Base-by-base conservation (phyloP, 2,329 filamentous ascomycete species). In the Talaromyces piceae region DNA sequence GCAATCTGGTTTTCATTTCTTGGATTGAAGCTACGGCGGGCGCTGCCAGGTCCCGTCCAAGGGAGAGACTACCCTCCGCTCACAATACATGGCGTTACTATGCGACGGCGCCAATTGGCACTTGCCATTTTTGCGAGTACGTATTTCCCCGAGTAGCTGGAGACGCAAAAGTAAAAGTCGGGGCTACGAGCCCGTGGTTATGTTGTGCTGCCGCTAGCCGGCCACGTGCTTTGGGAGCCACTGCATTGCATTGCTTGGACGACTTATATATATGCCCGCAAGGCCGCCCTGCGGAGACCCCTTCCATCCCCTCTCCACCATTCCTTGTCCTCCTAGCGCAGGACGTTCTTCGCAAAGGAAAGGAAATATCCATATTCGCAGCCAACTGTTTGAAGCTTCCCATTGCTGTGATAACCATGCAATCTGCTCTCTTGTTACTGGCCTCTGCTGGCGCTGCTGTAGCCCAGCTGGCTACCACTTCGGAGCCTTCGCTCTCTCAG, bases 351-450 rank as follows among this genome's bases (percentile, higher is more conserved):
- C 33, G 33, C 16, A 37, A 37, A 37, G 16, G 20, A 20, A 11
- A 37, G 33, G 20, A 6, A 37, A 37, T 9, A 20, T 18, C 33
- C 20, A 37, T 9, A 20, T 18, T 18, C 20, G 33, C 33, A 37
- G 33, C 20, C 33, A 18, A 37, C 33, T 20, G n/a, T n/a, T n/a
- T n/a, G 33, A 37, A 20, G 20, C 12, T 37, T 9, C 33, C 33
- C 16, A 54, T 51, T 55, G 45, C 56, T 47, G 56, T 54, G 55
- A 37, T 54, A 73, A 80, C 61, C 73, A 82, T 65, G 75, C 77
- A 59, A 74, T 56, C 59, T 25, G 47, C 61, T 43, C 48, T 58
- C 39, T 53, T 58, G 37, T 45, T 67, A 45, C 58, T 67, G 41
- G 57, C 56, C 9, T 54, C 52, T 27, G 62, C 59, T 44, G 50